Percentiles rank a stretch among this genome's conserved stretches.
These are phyloP conservation scores for Skeletonema grethae DNA, from an alignment of 108 stramenopile species.

Conservation along the genomic window DNA sequence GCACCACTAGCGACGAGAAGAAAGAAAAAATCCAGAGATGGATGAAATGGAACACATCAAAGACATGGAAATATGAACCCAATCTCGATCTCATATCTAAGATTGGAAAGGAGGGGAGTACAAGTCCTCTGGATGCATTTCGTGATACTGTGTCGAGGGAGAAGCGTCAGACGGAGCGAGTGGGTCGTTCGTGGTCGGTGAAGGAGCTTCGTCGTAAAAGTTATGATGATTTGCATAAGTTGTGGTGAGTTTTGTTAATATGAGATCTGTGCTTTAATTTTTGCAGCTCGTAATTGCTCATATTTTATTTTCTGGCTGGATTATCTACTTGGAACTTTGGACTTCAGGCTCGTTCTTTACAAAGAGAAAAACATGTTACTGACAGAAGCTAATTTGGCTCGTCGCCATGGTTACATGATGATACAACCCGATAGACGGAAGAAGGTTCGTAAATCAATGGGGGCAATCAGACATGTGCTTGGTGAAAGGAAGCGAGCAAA, in stretches of 20 bases:
- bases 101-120: slow-evolving; percentile 28
- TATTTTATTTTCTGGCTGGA: not conserved
- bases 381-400: slow-evolving; percentile 77
- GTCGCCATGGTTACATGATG: slow-evolving; percentile 67
- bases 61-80: slow-evolving; percentile 37
- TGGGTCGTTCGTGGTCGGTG: slow-evolving; percentile 80
- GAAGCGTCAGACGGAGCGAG: slow-evolving; percentile 61
- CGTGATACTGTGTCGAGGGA: slow-evolving; percentile 71
- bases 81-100: slow-evolving; percentile 26
- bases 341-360: slow-evolving; percentile 78
- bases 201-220: slow-evolving; percentile 86
- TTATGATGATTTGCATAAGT: slow-evolving; percentile 90
- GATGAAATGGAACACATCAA: slow-evolving; percentile 47
- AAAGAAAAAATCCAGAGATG: slow-evolving; percentile 31
- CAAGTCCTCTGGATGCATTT: slow-evolving; percentile 73
- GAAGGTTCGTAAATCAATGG: slow-evolving; percentile 88
- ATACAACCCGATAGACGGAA: slow-evolving; percentile 73
- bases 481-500: slow-evolving; percentile 85
- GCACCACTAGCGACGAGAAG: slow-evolving; percentile 18
- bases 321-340: not conserved
- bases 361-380: slow-evolving; percentile 92
- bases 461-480: slow-evolving; percentile 84
- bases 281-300: not conserved
- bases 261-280: not conserved
- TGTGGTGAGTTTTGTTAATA: slow-evolving; percentile 75